Percentiles rank a stretch among this genome's conserved stretches.
Evolutionary conservation across 164 flowering plant genomes (phyloP).

Genomic region (Nymphaea thermarum): DNA sequence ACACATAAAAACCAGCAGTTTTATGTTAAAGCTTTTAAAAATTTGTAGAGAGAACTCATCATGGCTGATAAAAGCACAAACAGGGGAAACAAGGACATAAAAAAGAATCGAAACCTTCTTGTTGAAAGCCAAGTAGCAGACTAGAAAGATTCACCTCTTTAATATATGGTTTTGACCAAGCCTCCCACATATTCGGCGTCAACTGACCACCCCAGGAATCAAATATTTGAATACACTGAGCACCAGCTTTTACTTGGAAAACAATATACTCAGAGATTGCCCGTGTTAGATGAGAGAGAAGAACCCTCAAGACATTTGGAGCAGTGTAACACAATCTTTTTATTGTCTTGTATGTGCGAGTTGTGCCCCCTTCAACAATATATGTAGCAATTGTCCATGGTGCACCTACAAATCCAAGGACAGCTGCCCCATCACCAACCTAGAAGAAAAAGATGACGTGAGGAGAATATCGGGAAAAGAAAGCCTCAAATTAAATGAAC

Average conservation of each 20-base stretch:
- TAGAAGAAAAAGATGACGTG: slow-evolving; percentile 8
- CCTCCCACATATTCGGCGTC: slow-evolving; percentile 94
- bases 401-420: slow-evolving; percentile 96
- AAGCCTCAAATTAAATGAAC: too few species aligned
- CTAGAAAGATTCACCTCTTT: slow-evolving; percentile 35
- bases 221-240: slow-evolving; percentile 93
- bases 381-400: slow-evolving; percentile 97
- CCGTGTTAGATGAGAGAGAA: slow-evolving; percentile 71
- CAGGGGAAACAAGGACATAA: background rate
- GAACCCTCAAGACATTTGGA: slow-evolving; percentile 62
- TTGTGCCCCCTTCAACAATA: slow-evolving; percentile 91
- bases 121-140: background rate
- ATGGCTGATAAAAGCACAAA: background rate
- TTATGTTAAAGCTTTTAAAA: too few species aligned
- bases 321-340: slow-evolving; percentile 96
- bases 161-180: slow-evolving; percentile 91
- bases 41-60: background rate
- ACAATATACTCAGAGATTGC: slow-evolving; percentile 78
- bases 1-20: too few species aligned
- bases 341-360: slow-evolving; percentile 75
- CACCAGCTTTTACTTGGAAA: slow-evolving; percentile 87
- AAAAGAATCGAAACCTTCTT: background rate
- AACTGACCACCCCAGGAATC: slow-evolving; percentile 99
- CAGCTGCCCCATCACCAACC: slow-evolving; percentile 84
- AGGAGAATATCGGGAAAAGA: too few species aligned